Evolutionary conservation across 2,329 filamentous ascomycete genomes (phyloP).

Genomic region (Talaromyces sp.): DNA sequence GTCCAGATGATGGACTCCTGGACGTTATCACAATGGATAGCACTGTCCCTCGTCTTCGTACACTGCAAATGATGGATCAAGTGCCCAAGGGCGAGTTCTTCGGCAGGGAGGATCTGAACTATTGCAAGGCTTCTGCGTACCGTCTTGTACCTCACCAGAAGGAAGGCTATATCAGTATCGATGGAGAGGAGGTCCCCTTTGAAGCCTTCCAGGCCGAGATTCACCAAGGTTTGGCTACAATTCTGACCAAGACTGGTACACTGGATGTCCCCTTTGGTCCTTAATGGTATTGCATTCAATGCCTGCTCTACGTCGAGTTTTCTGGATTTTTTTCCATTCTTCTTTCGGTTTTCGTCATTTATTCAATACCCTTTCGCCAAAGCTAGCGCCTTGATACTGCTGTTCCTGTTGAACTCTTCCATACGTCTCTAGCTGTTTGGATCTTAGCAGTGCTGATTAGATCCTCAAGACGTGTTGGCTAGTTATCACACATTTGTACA

Average conservation of each 20-base stretch:
- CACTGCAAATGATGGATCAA: conserved; percentile 69
- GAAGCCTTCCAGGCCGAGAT: conserved; percentile 90
- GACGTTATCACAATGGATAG: conserved; percentile 83
- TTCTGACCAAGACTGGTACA: conserved; percentile 74
- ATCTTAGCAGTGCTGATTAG: conserved; percentile 4
- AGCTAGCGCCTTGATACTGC: too few relatives aligned
- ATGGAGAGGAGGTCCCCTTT: conserved; percentile 86
- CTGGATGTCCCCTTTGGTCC: conserved; percentile 66
- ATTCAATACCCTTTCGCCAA: conserved; percentile 33
- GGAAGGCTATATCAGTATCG: conserved; percentile 87
- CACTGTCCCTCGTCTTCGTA: conserved; percentile 67
- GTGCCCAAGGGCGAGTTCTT: conserved; percentile 77
- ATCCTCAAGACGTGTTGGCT: background rate
- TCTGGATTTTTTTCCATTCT: background rate
- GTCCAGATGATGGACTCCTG: conserved; percentile 81
- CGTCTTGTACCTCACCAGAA: conserved; percentile 75
- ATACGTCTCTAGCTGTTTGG: background rate
- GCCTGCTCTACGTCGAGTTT: conserved; percentile 6
- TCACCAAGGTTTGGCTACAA: conserved; percentile 77
- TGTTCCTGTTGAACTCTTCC: background rate
- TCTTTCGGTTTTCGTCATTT: conserved; percentile 24
- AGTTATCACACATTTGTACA: conserved; percentile 12
- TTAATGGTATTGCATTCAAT: conserved; percentile 15
- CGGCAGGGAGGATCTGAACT: conserved; percentile 74
- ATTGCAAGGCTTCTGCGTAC: conserved; percentile 86